Evolutionary conservation across 495 filamentous ascomycete genomes (phyloP).

Genomic region (Talaromyces thailandensis): DNA sequence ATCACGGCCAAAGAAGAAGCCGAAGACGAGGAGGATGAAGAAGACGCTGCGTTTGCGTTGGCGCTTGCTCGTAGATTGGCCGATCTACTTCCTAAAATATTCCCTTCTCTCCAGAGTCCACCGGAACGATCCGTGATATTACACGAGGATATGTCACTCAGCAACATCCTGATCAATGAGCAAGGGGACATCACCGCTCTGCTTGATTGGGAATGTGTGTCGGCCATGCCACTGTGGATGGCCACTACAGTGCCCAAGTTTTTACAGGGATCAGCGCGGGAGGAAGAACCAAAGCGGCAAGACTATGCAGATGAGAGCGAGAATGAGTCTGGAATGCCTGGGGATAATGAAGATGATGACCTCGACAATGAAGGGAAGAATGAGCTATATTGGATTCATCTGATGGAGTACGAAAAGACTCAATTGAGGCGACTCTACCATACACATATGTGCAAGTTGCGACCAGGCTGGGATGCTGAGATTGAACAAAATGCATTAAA

Average conservation of each 20-base stretch:
- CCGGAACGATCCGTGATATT: slow-evolving; percentile 29
- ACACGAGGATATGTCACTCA: slow-evolving; percentile 36
- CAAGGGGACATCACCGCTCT: slow-evolving; percentile 33
- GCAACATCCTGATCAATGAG: slow-evolving; percentile 43
- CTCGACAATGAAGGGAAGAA: background rate
- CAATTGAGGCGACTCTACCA: slow-evolving; percentile 21
- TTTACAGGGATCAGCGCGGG: slow-evolving; percentile 16
- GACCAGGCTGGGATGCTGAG: slow-evolving; percentile 12
- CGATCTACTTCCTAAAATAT: slow-evolving; percentile 5
- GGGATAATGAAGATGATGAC: slow-evolving; percentile 9
- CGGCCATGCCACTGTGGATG: slow-evolving; percentile 37
- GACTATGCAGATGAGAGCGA: slow-evolving; percentile 19
- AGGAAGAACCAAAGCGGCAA: slow-evolving; percentile 19
- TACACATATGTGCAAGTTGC: slow-evolving; percentile 18
- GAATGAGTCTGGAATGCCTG: slow-evolving; percentile 15
- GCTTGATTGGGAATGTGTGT: slow-evolving; percentile 46
- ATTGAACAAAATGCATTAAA: background rate
- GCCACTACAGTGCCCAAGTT: slow-evolving; percentile 37
- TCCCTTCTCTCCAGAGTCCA: slow-evolving; percentile 9
- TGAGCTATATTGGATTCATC: slow-evolving; percentile 14
- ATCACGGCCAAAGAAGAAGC: background rate
- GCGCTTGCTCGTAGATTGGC: slow-evolving; percentile 2
- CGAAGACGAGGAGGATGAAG: slow-evolving; percentile 9
- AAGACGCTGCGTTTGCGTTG: slow-evolving; percentile 1
- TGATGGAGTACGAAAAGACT: slow-evolving; percentile 23